Conservation (phyloP, 805 yeast species). For the Crinitomyces ghanaensis region DNA sequence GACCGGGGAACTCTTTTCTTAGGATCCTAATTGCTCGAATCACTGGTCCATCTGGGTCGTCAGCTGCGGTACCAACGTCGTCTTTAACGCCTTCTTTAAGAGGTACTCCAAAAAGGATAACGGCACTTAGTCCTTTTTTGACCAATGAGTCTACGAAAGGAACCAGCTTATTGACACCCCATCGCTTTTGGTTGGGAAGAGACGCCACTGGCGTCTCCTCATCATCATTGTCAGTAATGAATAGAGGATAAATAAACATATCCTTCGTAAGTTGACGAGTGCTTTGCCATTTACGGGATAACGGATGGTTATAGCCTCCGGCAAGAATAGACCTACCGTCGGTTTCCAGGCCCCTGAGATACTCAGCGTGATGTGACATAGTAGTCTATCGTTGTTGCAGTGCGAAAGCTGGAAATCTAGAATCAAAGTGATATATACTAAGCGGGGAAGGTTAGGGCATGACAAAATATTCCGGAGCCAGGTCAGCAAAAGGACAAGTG, state of each 20-base stretch:
- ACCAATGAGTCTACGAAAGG: slow-evolving; percentile 63
- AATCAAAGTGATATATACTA: too few relatives aligned
- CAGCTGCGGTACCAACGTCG: slow-evolving; percentile 76
- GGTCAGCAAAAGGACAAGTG: too few relatives aligned
- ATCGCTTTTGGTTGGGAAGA: slow-evolving; percentile 78
- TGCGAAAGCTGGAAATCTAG: too few relatives aligned
- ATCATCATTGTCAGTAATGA: slow-evolving; percentile 69
- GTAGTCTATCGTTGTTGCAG: too few relatives aligned
- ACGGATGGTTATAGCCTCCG: slow-evolving; percentile 90
- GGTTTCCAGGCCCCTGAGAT: slow-evolving; percentile 44
- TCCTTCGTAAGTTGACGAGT: slow-evolving; percentile 73
- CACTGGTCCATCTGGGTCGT: slow-evolving; percentile 94
- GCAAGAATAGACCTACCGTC: slow-evolving; percentile 67
- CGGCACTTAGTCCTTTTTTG: slow-evolving; percentile 72
- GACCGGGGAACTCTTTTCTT: slow-evolving; percentile 56
- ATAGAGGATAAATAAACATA: slow-evolving; percentile 89
- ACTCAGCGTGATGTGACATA: slow-evolving; percentile 45
- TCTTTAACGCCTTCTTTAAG: slow-evolving; percentile 68
- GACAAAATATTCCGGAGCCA: too few relatives aligned
- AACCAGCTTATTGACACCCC: slow-evolving; percentile 68
- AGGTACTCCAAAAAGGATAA: slow-evolving; percentile 88
- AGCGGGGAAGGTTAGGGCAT: too few relatives aligned
- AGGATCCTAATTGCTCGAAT: slow-evolving; percentile 64
- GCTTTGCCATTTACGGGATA: slow-evolving; percentile 83
- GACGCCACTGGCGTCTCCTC: slow-evolving; percentile 67